A percentile compares a stretch with the other conserved stretches of the same genome.
Conservation (phyloP, 495 filamentous ascomycete species). For the Neurospora pannonica region DNA sequence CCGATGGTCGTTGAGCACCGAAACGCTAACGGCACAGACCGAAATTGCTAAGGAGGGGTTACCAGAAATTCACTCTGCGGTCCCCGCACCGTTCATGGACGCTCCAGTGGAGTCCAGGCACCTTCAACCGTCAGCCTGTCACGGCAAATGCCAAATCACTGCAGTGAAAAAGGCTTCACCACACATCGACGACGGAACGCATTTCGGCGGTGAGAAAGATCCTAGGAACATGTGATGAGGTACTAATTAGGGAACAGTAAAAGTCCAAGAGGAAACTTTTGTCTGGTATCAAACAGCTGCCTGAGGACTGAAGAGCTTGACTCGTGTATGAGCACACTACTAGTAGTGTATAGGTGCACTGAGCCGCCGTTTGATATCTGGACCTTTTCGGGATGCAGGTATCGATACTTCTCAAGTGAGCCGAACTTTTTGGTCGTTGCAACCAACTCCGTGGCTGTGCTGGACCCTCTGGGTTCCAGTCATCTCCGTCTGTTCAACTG, state of each 20-base stretch:
- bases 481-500: not conserved
- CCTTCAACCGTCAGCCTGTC: not conserved
- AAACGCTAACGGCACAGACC: not conserved
- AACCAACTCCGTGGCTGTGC: constrained; percentile 3
- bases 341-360: not conserved
- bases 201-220: not conserved
- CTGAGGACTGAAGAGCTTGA: not conserved
- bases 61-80: not conserved
- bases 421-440: not conserved
- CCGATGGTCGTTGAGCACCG: not conserved
- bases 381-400: not conserved
- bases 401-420: not conserved
- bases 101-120: not conserved
- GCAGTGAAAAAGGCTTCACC: not conserved
- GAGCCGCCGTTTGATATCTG: not conserved
- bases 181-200: not conserved
- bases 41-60: constrained; percentile 6
- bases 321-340: not conserved
- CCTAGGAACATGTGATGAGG: not conserved
- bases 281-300: not conserved
- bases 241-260: not conserved
- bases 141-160: not conserved
- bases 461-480: constrained; percentile 1
- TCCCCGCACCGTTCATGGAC: not conserved
- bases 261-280: not conserved